Evolutionary conservation across 2,329 filamentous ascomycete species (phyloP).

Genomic region (Sporothrix curviconia): DNA sequence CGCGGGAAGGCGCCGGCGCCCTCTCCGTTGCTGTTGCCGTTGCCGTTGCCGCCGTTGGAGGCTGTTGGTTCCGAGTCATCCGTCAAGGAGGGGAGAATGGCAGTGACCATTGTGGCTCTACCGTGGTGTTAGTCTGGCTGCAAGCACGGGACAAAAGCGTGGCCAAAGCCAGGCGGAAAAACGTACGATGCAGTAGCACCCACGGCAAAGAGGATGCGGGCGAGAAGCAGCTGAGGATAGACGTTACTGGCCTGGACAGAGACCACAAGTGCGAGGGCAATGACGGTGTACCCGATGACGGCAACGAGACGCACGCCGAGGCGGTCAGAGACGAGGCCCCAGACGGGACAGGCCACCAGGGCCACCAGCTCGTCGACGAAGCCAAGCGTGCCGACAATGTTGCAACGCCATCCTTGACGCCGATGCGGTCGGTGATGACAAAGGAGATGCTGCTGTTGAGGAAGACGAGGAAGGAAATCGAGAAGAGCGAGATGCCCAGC

Average conservation of each 20-base stretch:
- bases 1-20: conserved; percentile 20
- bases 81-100: conserved; percentile 71
- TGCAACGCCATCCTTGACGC: conserved; percentile 63
- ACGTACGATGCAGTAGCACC: conserved; percentile 80
- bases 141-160: neutral
- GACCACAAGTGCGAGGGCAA: conserved; percentile 67
- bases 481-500: conserved; percentile 75
- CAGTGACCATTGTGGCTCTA: conserved; percentile 94
- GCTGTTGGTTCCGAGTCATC: conserved; percentile 36
- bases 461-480: conserved; percentile 84
- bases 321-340: conserved; percentile 72
- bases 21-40: conserved; percentile 54
- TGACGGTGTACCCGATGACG: conserved; percentile 73
- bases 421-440: conserved; percentile 76
- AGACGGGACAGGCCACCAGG: conserved; percentile 70
- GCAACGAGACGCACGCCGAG: conserved; percentile 67
- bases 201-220: conserved; percentile 78
- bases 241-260: conserved; percentile 83
- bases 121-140: conserved; percentile 23
- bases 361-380: conserved; percentile 81
- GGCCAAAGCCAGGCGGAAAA: neutral
- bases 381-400: conserved; percentile 76
- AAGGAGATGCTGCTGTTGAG: conserved; percentile 80
- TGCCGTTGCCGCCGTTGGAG: conserved; percentile 21
- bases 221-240: conserved; percentile 81